Evolutionary conservation across 805 yeast genomes (phyloP), one percentile per base, ranked within the genome.

Genomic region (Metschnikowia aberdeeniae): DNA sequence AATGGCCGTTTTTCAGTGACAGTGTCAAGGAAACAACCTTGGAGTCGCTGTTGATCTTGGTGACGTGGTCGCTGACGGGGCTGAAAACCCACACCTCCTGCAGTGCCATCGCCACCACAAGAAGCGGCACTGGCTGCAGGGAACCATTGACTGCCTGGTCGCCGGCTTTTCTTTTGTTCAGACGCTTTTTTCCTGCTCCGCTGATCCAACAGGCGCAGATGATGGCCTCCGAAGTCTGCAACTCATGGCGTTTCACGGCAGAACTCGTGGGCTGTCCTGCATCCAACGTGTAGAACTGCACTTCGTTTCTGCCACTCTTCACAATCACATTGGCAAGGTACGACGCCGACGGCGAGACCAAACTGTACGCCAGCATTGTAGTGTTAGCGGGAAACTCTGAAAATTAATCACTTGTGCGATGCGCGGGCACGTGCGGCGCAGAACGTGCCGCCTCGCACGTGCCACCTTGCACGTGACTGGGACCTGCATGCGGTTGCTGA

Each of bases 221-320:
- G 17, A 77, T 61, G 27, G 55, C 57, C 45, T 72, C 73, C 33
- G 68, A 72, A 2, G 68, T 53, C 27, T 66, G 70, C 32, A 77
- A 62, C 53, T 73, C 79, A 44, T 71, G 64, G 27, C 61, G 61
- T 37, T 62, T 48, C 7, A 62, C 42, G 19, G 50, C 52, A 6
- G 51, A 46, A 26, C 50, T 45, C 32, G 49, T 26, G n/a, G 55
- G 54, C 5, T 49, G 47, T 13, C 34, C 31, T 33, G 44, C 31
- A 13, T 29, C 8, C 22, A 52, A 42, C 9, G 55, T 70, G 54
- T 51, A 71, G 44, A 77, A 64, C 53, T 67, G 76, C 14, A 77
- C 65, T 58, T 77, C 79, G 42, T 66, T 72, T 44, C 74, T 61
- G 32, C 77, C 76, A 13, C 66, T 66, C 39, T 75, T 73, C 27